Percentiles rank a stretch among this genome's conserved stretches.
Evolutionary conservation across 179 eudicot species (phyloP).

Genomic region (Silene noctiflora): DNA sequence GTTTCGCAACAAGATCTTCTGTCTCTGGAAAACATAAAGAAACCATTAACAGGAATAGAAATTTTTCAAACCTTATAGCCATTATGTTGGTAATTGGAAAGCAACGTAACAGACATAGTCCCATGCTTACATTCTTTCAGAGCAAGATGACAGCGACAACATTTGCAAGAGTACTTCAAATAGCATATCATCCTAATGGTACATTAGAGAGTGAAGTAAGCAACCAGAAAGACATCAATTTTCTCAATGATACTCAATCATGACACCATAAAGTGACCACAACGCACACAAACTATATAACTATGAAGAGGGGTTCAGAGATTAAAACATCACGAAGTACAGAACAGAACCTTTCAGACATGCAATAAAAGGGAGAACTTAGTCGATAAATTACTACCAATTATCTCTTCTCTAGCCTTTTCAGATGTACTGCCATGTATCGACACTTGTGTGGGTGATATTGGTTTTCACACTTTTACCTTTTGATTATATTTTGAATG

Average conservation of each 20-base stretch:
- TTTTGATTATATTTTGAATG: background rate
- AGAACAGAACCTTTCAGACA: background rate
- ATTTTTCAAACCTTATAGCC: slow-evolving; percentile 10
- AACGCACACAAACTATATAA: background rate
- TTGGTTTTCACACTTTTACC: background rate
- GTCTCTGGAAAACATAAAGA: slow-evolving; percentile 38
- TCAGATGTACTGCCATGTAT: background rate
- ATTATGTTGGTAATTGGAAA: background rate
- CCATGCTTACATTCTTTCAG: slow-evolving; percentile 50
- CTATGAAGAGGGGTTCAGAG: background rate
- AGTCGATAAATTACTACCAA: background rate
- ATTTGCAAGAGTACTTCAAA: slow-evolving; percentile 80
- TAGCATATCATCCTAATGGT: slow-evolving; percentile 70
- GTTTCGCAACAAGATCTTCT: slow-evolving; percentile 31
- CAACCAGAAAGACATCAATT: background rate
- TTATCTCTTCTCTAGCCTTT: background rate
- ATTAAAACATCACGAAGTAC: background rate
- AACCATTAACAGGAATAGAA: slow-evolving; percentile 11
- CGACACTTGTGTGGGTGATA: background rate
- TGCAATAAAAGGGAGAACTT: background rate
- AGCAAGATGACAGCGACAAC: slow-evolving; percentile 36
- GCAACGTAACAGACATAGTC: background rate
- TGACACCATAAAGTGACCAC: background rate
- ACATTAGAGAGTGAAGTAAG: slow-evolving; percentile 22
- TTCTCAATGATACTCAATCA: background rate